phyloP scores from a whole-genome alignment of 2,329 filamentous ascomycete species.

The Rutstroemia sp. region DNA sequence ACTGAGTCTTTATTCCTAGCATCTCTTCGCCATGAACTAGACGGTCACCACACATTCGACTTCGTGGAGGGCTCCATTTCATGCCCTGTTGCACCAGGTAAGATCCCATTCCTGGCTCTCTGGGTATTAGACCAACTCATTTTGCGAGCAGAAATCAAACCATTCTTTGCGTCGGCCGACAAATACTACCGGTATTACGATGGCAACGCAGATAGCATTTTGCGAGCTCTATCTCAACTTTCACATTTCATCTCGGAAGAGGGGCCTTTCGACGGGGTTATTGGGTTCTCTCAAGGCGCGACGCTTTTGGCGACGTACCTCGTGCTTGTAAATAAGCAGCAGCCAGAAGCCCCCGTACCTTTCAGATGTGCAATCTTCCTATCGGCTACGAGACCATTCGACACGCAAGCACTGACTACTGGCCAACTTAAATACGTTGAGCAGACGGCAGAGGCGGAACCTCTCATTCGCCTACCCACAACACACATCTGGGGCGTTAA shows the following conservation, averaged over 20 bases:
- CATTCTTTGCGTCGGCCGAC: not conserved
- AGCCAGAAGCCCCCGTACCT: not conserved
- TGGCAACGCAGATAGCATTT: not conserved
- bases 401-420: not conserved
- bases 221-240: constrained; percentile 1
- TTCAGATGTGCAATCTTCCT: constrained; percentile 14
- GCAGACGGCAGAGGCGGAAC: not conserved
- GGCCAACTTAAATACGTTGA: not conserved
- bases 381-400: not conserved
- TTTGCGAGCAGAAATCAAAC: not conserved
- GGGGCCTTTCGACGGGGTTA: constrained; percentile 13
- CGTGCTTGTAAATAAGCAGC: not conserved
- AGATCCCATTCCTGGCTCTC: not conserved
- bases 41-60: constrained; percentile 11
- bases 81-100: not conserved
- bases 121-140: not conserved
- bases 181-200: constrained; percentile 7
- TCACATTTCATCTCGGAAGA: constrained; percentile 3
- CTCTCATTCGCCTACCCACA: constrained; percentile 4
- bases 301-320: constrained; percentile 34
- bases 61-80: constrained; percentile 12
- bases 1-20: not conserved
- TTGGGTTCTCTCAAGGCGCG: constrained; percentile 14
- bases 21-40: constrained; percentile 12
- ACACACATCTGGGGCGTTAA: constrained; percentile 4